phyloP scores from a whole-genome alignment of 148 eudicot genomes.

The Camellia japonica region DNA sequence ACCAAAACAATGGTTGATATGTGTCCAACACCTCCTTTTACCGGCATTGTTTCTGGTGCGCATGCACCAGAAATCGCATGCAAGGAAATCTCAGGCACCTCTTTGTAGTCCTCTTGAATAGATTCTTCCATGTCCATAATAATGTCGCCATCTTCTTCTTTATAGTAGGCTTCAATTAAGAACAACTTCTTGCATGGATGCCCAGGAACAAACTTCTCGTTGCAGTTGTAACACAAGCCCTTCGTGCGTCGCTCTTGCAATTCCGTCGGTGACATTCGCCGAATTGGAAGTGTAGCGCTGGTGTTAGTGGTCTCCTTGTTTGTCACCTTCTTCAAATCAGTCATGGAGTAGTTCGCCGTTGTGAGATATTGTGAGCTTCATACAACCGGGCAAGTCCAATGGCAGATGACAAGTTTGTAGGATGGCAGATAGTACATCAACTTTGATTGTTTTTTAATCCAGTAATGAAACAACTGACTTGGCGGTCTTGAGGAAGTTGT shows the following conservation, averaged over 20 bases:
- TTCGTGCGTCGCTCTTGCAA: background rate
- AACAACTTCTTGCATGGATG: slow-evolving; percentile 11
- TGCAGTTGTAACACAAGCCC: slow-evolving; percentile 4
- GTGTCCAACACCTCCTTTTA: background rate
- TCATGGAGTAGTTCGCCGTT: no score
- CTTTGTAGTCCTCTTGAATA: background rate
- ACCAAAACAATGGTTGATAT: background rate
- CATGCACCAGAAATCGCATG: no score
- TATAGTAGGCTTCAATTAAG: background rate
- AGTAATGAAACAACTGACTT: no score
- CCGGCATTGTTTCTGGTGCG: no score
- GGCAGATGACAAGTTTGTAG: no score
- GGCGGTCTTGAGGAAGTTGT: no score
- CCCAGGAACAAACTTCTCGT: background rate
- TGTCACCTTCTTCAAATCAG: no score
- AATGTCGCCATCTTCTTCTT: background rate
- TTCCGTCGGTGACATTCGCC: background rate
- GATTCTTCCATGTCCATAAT: background rate
- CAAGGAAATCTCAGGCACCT: slow-evolving; percentile 1
- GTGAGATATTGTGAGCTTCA: no score
- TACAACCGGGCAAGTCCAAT: no score
- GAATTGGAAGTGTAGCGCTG: background rate
- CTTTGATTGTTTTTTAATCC: no score
- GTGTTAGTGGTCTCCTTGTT: background rate
- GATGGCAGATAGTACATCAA: no score